Evolutionary conservation across 2,329 filamentous ascomycete species (phyloP), one percentile per base, ranked within the genome.

Genomic region (Talaromyces atroroseus): DNA sequence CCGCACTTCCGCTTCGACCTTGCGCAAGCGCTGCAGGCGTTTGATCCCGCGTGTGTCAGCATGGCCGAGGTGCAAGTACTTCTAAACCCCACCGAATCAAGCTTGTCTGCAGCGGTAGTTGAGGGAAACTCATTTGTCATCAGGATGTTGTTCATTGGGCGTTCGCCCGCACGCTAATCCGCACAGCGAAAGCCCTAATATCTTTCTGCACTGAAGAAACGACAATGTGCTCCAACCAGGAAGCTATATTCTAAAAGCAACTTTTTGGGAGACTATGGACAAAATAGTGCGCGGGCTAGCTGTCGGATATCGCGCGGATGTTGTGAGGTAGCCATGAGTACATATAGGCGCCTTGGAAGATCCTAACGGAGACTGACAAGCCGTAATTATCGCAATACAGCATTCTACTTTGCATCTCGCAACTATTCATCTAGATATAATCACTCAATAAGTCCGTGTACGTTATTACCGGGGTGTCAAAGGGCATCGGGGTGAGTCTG

Each of bases 381-480:
- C n/a, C 36, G 6, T 16, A 18, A 21, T 21, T 16, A 18, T 8
- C n/a, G 21, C n/a, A 21, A 42, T 42, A 5, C 7, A 42, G 38
- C 21, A 42, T n/a, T 42, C n/a, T 42, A 5, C n/a, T 20, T 42
- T 42, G 38, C 14, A 46, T 46, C n/a, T 18, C 18, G 24, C 44
- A 26, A 26, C 24, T 26, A 26, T 26, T 26, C 7, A 26, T 5
- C 45, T 14, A 26, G 12, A 7, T n/a, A 26, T 3, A 47, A 18
- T 51, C 49, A 45, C 34, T n/a, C 47, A 52, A 14, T 29, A 63
- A 63, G 61, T 53, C 63, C 59, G 61, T 62, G 11, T 65, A 66
- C 52, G 51, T 66, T 21, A 60, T 68, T 24, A 65, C 62, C 4
- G 64, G 67, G 50, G 58, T 46, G n/a, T 65, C 58, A 47, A 62